Evolutionary conservation across 352 stramenopile genomes (phyloP), one percentile per base, ranked within the genome.

Genomic region (Plasmopara halstedii): DNA sequence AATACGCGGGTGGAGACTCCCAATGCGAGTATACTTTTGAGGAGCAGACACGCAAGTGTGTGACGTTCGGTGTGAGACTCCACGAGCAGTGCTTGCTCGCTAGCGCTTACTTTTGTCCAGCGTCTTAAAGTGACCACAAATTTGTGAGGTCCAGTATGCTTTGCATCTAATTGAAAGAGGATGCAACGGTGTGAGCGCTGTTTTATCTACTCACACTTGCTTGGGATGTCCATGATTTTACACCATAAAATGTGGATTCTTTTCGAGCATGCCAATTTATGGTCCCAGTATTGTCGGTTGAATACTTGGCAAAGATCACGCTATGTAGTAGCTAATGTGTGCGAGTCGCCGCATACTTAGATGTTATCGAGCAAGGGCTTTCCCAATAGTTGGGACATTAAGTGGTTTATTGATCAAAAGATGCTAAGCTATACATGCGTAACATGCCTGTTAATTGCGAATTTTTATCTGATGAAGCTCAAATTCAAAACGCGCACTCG

Each of bases 261-360:
- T 70, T 62, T 4, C 90, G 70, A 31, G 97, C 64, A 58, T 97
- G 91, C 88, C 76, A 98, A 49, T 96, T 86, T 62, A 78, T 18
- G 92, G 90, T 32, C 58, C 49, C 48, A 83, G 25, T 35, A 62
- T 33, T 17, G 54, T 50, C 6, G 27, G 8, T 14, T 57, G 25
- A 0, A 40, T 51, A 13, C 54, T 0, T 83, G 26, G 1, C 36
- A 38, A 6, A 91, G 61, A 14, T 61, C 65, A 38, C 88, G 72
- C 90, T 89, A 98, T 11, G 85, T 77, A 1, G 85, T 78, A 6
- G 88, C 79, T 9, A 98, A 53, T 0, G 85, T 90, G 62, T 98
- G 92, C 1, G 85, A 97, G 62, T 98, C 94, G 0, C 94, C 94
- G 42, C 91, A 88, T 6, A 97, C 68, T 44, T 91, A 97, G 0